Evolutionary conservation across 345 rosid species (phyloP).

Genomic region (Eucalyptus pauciflora): DNA sequence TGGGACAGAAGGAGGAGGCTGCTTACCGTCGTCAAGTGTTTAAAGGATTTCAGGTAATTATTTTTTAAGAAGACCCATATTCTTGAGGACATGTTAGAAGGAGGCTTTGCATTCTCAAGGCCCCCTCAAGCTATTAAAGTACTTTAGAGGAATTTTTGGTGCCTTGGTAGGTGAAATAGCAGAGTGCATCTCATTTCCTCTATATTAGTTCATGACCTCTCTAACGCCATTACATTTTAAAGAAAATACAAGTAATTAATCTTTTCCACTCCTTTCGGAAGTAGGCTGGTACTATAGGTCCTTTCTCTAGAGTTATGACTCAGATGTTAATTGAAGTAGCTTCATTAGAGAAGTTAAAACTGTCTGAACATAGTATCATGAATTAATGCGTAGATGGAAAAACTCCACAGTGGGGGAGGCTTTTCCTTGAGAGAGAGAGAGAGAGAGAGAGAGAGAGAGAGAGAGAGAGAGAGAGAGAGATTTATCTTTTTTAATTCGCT

Average conservation of each 20-base stretch:
- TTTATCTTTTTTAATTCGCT: neutral
- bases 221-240: neutral
- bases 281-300: neutral
- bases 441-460: too few relatives aligned
- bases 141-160: neutral
- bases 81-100: neutral
- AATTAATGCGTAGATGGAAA: neutral
- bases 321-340: neutral
- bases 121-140: neutral
- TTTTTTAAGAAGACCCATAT: neutral
- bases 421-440: neutral
- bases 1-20: slow-evolving; percentile 98
- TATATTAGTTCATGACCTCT: neutral
- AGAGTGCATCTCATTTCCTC: neutral
- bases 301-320: neutral
- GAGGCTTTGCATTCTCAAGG: neutral
- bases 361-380: neutral
- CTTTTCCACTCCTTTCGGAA: neutral
- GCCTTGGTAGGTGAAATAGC: neutral
- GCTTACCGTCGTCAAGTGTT: slow-evolving; percentile 66
- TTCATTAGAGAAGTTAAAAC: neutral
- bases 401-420: neutral
- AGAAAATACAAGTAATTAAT: neutral
- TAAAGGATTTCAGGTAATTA: slow-evolving; percentile 81
- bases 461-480: neutral